Evolutionary conservation across 352 stramenopile genomes (phyloP), one percentile per base, ranked within the genome.

Genomic region (Phytophthora nicotianae): DNA sequence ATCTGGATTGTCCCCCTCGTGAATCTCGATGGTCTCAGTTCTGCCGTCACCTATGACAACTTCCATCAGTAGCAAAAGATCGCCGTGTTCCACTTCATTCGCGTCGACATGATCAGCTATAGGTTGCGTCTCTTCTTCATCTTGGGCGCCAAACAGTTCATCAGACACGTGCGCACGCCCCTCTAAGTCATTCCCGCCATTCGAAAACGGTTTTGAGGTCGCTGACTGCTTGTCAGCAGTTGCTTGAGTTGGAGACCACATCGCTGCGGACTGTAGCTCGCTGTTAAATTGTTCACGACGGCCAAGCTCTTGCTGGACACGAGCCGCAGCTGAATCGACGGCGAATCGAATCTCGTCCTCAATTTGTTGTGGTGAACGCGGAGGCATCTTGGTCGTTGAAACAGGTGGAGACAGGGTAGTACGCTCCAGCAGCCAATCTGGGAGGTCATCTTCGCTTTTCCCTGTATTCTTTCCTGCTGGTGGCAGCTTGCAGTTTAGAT

Each of bases 1-100:
- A 16, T 77, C 70, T 0, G 86, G 79, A 43, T 74, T 47, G 33
- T 91, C 86, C 5, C 73, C 66, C 4, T 79, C 71, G 54, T 83
- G 62, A 40, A 94, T 73, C 26, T 90, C 78, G 27, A 94, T 90
- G 6, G 74, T 91, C 52, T 90, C 81, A 42, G 78, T 86, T 17
- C 75, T 68, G 3, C 79, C 86, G 50, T 90, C 72, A 11, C 78
- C 75, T 45, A 93, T 91, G 32, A 92, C 70, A 3, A 94, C 73
- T 26, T 94, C 86, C 76, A 94, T 90, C 38, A 92, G 33, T 10
- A 94, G 43, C 40, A 92, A 60, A 14, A 94, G 67, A 47, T 92
- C 78, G 2, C 45, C 48, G 29, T 68, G 54, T 13, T 23, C 21
- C 21, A 2, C 11, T 42, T 68, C 40, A 40, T 21, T 24, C 13